These are phyloP conservation scores for Coleophoma crateriformis DNA, from an alignment of 2,329 filamentous ascomycete genomes.

Conservation along the genomic window DNA sequence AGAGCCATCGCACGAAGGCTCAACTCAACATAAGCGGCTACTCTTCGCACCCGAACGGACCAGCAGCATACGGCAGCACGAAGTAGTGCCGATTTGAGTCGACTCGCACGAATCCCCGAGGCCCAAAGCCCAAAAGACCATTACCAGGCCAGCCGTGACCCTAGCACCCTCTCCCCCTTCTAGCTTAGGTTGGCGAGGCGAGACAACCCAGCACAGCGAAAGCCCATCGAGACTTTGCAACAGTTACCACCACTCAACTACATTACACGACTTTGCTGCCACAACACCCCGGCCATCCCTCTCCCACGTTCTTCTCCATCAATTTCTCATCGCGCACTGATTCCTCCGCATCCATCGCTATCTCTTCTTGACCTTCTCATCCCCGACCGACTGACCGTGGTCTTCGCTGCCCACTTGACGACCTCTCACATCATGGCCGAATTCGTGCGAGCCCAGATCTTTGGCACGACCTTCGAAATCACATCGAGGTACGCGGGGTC, in stretches of 20 bases:
- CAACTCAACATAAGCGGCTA: too few species aligned
- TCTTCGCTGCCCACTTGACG: background rate
- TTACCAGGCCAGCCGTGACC: too few species aligned
- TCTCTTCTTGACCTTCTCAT: background rate
- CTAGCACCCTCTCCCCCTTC: too few species aligned
- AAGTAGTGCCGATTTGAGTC: too few species aligned
- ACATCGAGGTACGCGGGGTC: constrained; percentile 72
- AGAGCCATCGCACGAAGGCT: too few species aligned
- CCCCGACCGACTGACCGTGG: background rate
- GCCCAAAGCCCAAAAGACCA: too few species aligned
- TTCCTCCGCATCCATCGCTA: background rate
- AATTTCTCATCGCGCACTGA: background rate
- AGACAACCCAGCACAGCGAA: too few species aligned
- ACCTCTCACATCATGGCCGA: constrained; percentile 73
- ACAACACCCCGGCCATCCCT: background rate
- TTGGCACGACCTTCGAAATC: constrained; percentile 99
- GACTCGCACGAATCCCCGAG: too few species aligned
- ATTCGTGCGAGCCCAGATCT: constrained; percentile 98
- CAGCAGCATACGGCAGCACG: too few species aligned
- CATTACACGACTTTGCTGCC: background rate
- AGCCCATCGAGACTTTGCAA: background rate
- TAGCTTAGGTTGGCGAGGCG: too few species aligned
- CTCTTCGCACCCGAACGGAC: too few species aligned
- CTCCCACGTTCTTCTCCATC: background rate
- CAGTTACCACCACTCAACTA: background rate